These are phyloP conservation scores for Ceriops decandra DNA, from an alignment of 345 rosid genomes.

Conservation along the genomic window DNA sequence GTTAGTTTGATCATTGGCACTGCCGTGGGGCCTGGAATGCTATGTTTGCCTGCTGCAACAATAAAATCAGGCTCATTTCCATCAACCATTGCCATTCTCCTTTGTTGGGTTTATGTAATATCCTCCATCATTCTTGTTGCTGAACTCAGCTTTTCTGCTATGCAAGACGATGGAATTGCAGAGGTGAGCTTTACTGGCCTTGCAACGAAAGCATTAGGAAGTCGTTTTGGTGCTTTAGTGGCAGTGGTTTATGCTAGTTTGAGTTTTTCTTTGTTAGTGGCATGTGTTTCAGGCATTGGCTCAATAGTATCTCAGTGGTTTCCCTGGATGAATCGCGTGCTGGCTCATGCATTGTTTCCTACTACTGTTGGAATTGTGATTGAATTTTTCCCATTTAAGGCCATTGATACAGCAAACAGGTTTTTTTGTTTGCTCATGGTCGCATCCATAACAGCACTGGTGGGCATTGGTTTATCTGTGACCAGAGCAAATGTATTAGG, in stretches of 20 bases:
- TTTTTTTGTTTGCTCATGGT: conserved; percentile 67
- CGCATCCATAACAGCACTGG: conserved; percentile 65
- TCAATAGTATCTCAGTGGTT: conserved; percentile 70
- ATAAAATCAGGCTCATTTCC: conserved; percentile 73
- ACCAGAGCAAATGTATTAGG: conserved; percentile 61
- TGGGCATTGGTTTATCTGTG: conserved; percentile 63
- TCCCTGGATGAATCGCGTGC: conserved; percentile 56
- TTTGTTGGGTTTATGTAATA: conserved; percentile 80
- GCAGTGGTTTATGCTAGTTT: conserved; percentile 73
- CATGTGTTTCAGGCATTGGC: conserved; percentile 92
- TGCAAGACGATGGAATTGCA: conserved; percentile 71
- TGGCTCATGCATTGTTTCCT: conserved; percentile 67
- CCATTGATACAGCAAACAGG: conserved; percentile 61
- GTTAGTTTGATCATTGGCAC: conserved; percentile 85
- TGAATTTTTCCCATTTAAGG: conserved; percentile 60
- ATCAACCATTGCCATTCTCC: conserved; percentile 54
- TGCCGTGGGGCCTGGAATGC: conserved; percentile 94
- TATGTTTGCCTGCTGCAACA: conserved; percentile 81
- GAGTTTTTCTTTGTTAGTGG: conserved; percentile 77
- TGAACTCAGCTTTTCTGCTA: conserved; percentile 78
- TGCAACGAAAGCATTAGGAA: conserved; percentile 74
- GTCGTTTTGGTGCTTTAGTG: conserved; percentile 60
- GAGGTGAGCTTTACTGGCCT: conserved; percentile 90
- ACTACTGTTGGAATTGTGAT: conserved; percentile 47
- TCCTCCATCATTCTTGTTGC: conserved; percentile 85